Conservation (phyloP, 176 grass and related monocot species). For the Tillandsia leiboldiana region DNA sequence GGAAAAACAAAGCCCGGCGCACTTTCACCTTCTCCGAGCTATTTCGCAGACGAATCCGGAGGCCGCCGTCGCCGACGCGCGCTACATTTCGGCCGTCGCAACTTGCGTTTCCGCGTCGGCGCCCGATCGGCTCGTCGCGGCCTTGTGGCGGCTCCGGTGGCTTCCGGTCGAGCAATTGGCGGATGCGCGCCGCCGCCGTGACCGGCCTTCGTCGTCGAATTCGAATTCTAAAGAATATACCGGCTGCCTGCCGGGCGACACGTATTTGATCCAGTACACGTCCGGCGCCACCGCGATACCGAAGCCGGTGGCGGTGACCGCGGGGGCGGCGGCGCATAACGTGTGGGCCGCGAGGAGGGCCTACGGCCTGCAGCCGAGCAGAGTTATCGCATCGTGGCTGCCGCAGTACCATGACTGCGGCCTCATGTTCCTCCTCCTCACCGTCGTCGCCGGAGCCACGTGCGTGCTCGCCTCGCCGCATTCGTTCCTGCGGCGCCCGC, state of each 20-base stretch:
- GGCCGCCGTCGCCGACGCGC: slow-evolving; percentile 26
- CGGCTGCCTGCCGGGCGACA: slow-evolving; percentile 23
- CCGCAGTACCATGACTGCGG: slow-evolving; percentile 58
- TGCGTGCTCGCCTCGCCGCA: slow-evolving; percentile 30
- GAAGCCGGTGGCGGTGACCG: slow-evolving; percentile 41
- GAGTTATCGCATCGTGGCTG: slow-evolving; percentile 48
- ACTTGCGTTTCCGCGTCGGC: background rate
- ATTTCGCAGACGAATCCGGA: slow-evolving; percentile 32
- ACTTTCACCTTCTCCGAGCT: slow-evolving; percentile 35
- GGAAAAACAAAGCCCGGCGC: background rate
- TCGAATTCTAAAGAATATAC: background rate
- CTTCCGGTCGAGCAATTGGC: slow-evolving; percentile 32
- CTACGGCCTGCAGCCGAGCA: slow-evolving; percentile 32
- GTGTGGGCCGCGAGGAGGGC: slow-evolving; percentile 39
- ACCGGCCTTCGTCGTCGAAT: background rate
- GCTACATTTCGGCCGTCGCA: slow-evolving; percentile 6
- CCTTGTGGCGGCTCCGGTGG: slow-evolving; percentile 20
- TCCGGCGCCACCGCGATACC: slow-evolving; percentile 44
- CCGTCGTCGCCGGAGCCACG: slow-evolving; percentile 42
- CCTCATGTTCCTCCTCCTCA: slow-evolving; percentile 62
- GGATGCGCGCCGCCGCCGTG: no score
- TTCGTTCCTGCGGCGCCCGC: slow-evolving; percentile 29
- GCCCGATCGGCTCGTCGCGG: background rate
- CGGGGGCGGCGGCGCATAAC: slow-evolving; percentile 42
- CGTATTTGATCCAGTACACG: slow-evolving; percentile 54